Conservation (phyloP, 2,329 filamentous ascomycete genomes). For the Penicillium sp. region DNA sequence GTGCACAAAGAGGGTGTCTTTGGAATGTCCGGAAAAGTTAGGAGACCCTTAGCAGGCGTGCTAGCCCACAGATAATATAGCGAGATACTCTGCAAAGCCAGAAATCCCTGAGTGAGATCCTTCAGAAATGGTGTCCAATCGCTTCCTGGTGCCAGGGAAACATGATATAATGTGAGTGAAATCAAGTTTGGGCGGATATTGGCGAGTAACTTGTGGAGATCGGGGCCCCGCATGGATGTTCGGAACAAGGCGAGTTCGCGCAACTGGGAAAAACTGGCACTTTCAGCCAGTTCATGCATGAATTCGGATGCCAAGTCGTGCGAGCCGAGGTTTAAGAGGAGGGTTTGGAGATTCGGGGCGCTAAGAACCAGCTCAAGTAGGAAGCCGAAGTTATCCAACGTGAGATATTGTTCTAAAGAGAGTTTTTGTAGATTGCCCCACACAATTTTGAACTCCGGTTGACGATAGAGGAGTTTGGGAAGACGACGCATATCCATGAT, state of each 20-base stretch:
- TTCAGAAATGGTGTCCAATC: constrained; percentile 16
- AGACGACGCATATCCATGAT: constrained; percentile 28
- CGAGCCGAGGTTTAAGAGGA: constrained; percentile 20
- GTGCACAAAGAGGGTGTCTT: constrained; percentile 7
- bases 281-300: constrained; percentile 24
- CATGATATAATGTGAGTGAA: constrained; percentile 18
- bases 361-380: constrained; percentile 23
- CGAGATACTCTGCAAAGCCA: constrained; percentile 15
- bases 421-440: constrained; percentile 23
- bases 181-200: constrained; percentile 10
- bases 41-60: constrained; percentile 15
- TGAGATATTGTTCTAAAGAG: constrained; percentile 25
- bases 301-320: constrained; percentile 24
- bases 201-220: constrained; percentile 15
- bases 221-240: constrained; percentile 14
- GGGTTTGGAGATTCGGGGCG: constrained; percentile 19
- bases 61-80: constrained; percentile 23
- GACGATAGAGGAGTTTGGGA: constrained; percentile 25
- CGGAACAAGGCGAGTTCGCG: constrained; percentile 21
- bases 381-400: constrained; percentile 24
- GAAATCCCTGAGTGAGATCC: constrained; percentile 10
- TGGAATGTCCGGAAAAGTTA: constrained; percentile 19
- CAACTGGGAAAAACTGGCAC: constrained; percentile 12
- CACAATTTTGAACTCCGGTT: constrained; percentile 17
- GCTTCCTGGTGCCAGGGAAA: constrained; percentile 14